These are phyloP conservation scores for Colletotrichum tofieldiae DNA, from an alignment of 2,329 filamentous ascomycete species.

Conservation along the genomic window DNA sequence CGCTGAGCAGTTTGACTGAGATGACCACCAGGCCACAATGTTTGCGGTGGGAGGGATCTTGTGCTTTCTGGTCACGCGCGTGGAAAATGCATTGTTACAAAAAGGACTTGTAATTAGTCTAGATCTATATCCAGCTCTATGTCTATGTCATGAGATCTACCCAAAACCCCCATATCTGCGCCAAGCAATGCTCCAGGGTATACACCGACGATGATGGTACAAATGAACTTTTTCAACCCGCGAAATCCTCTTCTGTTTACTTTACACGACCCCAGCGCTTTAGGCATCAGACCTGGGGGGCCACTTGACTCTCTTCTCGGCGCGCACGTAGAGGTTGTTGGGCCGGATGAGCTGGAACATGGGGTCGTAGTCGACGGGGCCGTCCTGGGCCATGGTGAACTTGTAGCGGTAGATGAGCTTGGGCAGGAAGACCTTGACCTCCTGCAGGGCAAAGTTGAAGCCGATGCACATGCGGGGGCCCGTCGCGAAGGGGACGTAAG, in stretches of 20 bases:
- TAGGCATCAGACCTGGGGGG: constrained; percentile 51
- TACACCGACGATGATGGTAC: constrained; percentile 41
- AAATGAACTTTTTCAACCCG: constrained; percentile 13
- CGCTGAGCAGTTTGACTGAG: constrained; percentile 26
- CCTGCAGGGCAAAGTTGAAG: constrained; percentile 75
- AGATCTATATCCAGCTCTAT: constrained; percentile 22
- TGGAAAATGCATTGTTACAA: neutral
- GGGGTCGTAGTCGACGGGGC: constrained; percentile 70
- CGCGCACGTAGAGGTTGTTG: constrained; percentile 67
- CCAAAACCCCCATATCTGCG: constrained; percentile 8
- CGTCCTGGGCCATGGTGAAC: constrained; percentile 66
- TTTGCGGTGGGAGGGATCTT: neutral
- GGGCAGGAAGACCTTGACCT: constrained; percentile 72
- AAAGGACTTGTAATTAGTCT: constrained; percentile 17
- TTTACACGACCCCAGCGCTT: too few relatives aligned
- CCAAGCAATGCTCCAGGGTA: constrained; percentile 43
- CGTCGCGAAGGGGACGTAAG: constrained; percentile 72
- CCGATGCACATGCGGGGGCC: constrained; percentile 74
- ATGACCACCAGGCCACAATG: neutral
- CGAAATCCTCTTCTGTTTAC: neutral
- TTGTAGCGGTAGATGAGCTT: constrained; percentile 74
- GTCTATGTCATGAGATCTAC: constrained; percentile 35
- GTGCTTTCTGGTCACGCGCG: neutral
- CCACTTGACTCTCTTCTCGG: constrained; percentile 65
- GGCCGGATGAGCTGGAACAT: constrained; percentile 72